Evolutionary conservation across 768 basidiomycete species (phyloP), one percentile per base, ranked within the genome.

Genomic region (Boletales sp.): DNA sequence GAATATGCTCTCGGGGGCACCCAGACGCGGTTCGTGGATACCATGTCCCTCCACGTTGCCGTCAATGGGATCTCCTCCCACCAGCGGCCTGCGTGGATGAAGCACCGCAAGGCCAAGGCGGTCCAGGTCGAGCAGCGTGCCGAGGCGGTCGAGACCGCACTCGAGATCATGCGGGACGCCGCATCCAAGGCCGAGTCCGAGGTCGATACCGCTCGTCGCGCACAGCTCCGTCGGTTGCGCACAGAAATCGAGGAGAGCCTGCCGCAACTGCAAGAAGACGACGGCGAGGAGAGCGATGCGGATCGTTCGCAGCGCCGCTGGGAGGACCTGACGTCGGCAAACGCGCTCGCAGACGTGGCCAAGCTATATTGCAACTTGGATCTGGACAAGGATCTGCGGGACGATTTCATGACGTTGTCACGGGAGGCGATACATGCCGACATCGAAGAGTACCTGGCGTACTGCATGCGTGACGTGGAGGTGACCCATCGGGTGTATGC

Each of bases 1-100:
- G 97, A 99, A 66, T 98, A 98, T 64, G 71, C 71, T 54, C 63
- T 95, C 7, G 58, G 70, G 2, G 76, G 78, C 1, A 87, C 87
- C 0, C 69, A 77, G 44, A 93, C 79, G 31, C 82, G 94, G 7
- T 99, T 89, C 64, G 68, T 97, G 43, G 95, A 98, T 65, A 99
- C 95, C 0, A 91, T 99, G 83, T 83, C 93, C 1, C 74, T 99
- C 7, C 95, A 99, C 64, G 86, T 94, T 44, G 92, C 97, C 9
- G 87, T 93, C 10, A 88, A 86, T 52, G 94, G 97, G 8, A 94
- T 98, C 48, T 94, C 94, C 1, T 92, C 91, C 0, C 88, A 92
- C 57, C 97, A 98, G 65, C 84, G 94, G 2, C 92, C 93, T 1
- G 87, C 86, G 2, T 99, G 95, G 95, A 83, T 83, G 72, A 85